phyloP scores from a whole-genome alignment of 2,329 filamentous ascomycete species.

The Sporothrix curviconia region DNA sequence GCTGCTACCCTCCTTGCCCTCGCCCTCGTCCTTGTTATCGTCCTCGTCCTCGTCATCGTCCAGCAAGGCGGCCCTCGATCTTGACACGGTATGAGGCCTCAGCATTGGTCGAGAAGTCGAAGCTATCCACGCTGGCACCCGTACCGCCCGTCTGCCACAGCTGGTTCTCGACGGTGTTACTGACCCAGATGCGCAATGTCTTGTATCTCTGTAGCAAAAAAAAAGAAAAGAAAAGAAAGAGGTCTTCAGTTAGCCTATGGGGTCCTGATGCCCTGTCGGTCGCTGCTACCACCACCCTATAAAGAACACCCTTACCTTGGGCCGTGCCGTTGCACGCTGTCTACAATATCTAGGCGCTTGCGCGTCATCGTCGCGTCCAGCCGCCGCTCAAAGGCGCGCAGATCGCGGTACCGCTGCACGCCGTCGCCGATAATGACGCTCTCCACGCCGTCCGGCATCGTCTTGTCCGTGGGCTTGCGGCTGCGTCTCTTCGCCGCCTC shows the following conservation, averaged over 20 bases:
- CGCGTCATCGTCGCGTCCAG: constrained; percentile 90
- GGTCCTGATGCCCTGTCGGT: too few species aligned
- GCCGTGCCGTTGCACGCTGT: constrained; percentile 62
- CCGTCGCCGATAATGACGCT: constrained; percentile 75
- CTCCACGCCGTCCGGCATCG: constrained; percentile 83
- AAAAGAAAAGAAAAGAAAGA: too few species aligned
- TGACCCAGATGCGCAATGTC: constrained; percentile 88
- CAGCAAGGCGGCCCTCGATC: constrained; percentile 79
- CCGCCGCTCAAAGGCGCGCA: constrained; percentile 80
- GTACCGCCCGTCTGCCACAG: constrained; percentile 73
- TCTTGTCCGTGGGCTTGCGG: constrained; percentile 89
- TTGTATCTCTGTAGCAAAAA: constrained; percentile 54
- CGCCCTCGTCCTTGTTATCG: neutral
- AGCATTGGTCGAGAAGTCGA: constrained; percentile 71
- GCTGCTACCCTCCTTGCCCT: constrained; percentile 48
- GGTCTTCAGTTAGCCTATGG: too few species aligned
- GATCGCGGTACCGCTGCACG: constrained; percentile 70
- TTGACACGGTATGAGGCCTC: constrained; percentile 83
- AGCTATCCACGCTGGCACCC: constrained; percentile 62
- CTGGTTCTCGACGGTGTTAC: constrained; percentile 90
- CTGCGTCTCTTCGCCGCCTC: constrained; percentile 73
- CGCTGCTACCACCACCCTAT: too few species aligned
- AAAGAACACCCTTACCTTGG: constrained; percentile 19
- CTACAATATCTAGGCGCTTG: constrained; percentile 85
- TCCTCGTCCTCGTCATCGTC: constrained; percentile 57